Percentiles rank a stretch among this genome's conserved stretches.
phyloP scores from a whole-genome alignment of 331 rosid species.

The Telfairia occidentalis region DNA sequence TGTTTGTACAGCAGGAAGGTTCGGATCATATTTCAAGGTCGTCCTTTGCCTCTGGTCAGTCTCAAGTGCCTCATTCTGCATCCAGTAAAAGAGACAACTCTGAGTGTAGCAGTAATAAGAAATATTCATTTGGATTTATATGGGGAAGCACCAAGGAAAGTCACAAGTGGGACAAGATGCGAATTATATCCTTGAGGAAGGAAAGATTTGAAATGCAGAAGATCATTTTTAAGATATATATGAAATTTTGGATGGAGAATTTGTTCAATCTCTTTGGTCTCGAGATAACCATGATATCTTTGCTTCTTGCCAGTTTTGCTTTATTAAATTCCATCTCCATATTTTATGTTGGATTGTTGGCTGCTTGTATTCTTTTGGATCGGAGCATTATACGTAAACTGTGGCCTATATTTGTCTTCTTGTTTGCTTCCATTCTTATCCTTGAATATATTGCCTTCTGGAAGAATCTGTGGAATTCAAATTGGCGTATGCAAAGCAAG shows the following conservation, averaged over 20 bases:
- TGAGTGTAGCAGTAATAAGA: conserved; percentile 39
- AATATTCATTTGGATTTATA: conserved; percentile 63
- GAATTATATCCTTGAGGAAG: conserved; percentile 59
- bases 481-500: conserved; percentile 24
- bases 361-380: conserved; percentile 70
- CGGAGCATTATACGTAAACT: conserved; percentile 53
- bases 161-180: conserved; percentile 83
- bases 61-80: conserved; percentile 30
- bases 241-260: conserved; percentile 90
- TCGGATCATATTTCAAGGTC: conserved; percentile 30
- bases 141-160: conserved; percentile 93
- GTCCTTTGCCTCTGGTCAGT: conserved; percentile 29
- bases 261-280: conserved; percentile 87
- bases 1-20: conserved; percentile 32
- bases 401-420: conserved; percentile 72
- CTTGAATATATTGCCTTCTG: conserved; percentile 74
- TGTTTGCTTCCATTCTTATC: conserved; percentile 84
- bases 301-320: conserved; percentile 90
- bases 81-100: conserved; percentile 38
- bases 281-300: conserved; percentile 90
- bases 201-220: conserved; percentile 90
- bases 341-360: conserved; percentile 66
- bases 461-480: conserved; percentile 35
- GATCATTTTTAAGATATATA: conserved; percentile 52
- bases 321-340: conserved; percentile 77